Evolutionary conservation across 768 basidiomycete species (phyloP).

Genomic region (Lactarius pseudohatsudake): DNA sequence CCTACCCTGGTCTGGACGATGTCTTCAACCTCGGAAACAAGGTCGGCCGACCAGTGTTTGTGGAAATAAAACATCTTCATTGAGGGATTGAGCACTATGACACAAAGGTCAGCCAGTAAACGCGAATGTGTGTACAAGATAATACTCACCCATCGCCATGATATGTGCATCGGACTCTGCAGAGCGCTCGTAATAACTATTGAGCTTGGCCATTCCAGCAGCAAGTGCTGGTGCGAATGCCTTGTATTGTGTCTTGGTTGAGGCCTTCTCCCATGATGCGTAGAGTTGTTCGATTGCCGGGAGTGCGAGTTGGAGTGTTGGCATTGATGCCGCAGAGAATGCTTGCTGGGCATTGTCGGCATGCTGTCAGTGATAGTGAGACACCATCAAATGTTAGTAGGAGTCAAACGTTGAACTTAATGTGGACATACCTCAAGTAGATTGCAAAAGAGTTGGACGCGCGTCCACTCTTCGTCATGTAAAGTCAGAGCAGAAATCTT

Average conservation of each 20-base stretch:
- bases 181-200: background rate
- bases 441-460: too few species aligned
- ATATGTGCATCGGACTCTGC: background rate
- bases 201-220: background rate
- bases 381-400: too few species aligned
- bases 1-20: background rate
- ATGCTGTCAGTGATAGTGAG: background rate
- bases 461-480: too few species aligned
- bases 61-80: background rate
- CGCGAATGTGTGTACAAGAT: too few species aligned
- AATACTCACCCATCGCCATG: background rate
- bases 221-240: background rate
- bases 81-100: background rate
- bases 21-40: background rate
- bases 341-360: background rate
- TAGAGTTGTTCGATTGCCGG: background rate
- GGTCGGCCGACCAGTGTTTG: background rate
- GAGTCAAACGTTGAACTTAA: too few species aligned
- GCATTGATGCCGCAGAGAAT: background rate
- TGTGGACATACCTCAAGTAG: too few species aligned
- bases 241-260: background rate
- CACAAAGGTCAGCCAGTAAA: background rate
- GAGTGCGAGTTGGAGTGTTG: background rate
- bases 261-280: background rate
- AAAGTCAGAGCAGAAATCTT: too few species aligned